Evolutionary conservation across 2,329 filamentous ascomycete species (phyloP), one percentile per base, ranked within the genome.

Genomic region (Amesomyces nigricolor): DNA sequence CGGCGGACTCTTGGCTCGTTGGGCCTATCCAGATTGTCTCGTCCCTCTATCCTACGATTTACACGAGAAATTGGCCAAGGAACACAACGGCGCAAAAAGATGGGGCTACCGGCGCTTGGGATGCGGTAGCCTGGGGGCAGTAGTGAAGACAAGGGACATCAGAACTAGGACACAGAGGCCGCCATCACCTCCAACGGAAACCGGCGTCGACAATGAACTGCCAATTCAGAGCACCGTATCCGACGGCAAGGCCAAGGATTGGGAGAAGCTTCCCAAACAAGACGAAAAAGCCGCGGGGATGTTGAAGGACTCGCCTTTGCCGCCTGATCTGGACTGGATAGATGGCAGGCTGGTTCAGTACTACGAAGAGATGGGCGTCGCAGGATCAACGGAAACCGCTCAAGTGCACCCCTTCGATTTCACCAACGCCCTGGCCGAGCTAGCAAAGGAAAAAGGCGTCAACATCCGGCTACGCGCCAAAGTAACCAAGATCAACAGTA

Each of bases 391-490:
- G 1, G 88, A 90, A 58, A 97, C 94, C 1, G 89, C 94, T 0
- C 94, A 99, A 71, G 92, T 97, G 2, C 92, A 99, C 66, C 94
- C 94, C 0, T 88, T 86, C 59, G 85, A 90, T 44, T 97, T 99
- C 67, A 97, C 94, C 0, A 92, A 83, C 0, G 78, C 85, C 14
- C 95, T 97, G 71, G 89, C 88, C 4, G 75, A 82, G 42, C 77
- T 96, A 11, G 91, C 92, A 0, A 73, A 80, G 54, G 81, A 88
- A 50, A 79, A 78, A 26, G 88, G 88, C 2, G 83, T 80, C 61
- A 80, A 85, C 19, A 78, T 96, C 51, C 75, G 82, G 30, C 76
- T 86, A 43, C 84, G 85, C 9, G 79, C 82, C 1, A 74, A 76
- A 56, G 91, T 91, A 3, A 89, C 82, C 2, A 74, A 73, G 14